Evolutionary conservation across 495 filamentous ascomycete species (phyloP).

Genomic region (Penicillium riverlandense): DNA sequence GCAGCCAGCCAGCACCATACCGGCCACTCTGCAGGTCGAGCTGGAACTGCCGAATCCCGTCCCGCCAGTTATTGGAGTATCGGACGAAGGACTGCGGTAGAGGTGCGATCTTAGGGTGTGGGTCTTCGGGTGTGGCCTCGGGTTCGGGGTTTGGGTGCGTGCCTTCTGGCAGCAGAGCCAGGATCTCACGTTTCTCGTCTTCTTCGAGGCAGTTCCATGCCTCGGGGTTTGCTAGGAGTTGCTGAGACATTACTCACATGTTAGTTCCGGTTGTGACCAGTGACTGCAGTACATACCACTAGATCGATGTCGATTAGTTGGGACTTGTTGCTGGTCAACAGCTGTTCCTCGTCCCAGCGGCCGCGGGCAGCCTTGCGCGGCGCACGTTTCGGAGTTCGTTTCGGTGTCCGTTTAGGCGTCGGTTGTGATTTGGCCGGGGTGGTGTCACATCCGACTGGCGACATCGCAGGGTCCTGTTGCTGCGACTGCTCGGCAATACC

Average conservation of each 20-base stretch:
- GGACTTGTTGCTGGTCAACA: conserved; percentile 49
- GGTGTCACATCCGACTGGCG: too few species aligned
- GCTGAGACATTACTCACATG: conserved; percentile 26
- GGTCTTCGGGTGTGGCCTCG: conserved; percentile 24
- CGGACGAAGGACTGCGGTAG: conserved; percentile 38
- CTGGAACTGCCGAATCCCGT: conserved; percentile 46
- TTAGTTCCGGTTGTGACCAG: too few species aligned
- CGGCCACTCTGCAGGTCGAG: conserved; percentile 54
- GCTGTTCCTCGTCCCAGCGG: conserved; percentile 41
- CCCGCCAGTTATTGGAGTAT: conserved; percentile 45
- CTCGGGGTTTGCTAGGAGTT: conserved; percentile 45
- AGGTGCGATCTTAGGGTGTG: conserved; percentile 27
- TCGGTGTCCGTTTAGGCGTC: conserved; percentile 23
- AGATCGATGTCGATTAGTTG: conserved; percentile 48
- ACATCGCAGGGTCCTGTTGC: too few species aligned
- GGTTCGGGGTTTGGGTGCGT: conserved; percentile 29
- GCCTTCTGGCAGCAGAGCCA: conserved; percentile 49
- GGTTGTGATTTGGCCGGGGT: conserved; percentile 10
- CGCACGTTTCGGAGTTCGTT: conserved; percentile 27
- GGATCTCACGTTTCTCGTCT: conserved; percentile 47
- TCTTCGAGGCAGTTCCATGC: conserved; percentile 53
- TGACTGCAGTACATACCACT: conserved; percentile 36
- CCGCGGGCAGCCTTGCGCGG: conserved; percentile 13
- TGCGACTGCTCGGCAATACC: too few species aligned
- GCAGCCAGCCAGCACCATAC: conserved; percentile 60